phyloP scores from a whole-genome alignment of 176 grass and related monocot genomes.

The Bonia amplexicaulis region DNA sequence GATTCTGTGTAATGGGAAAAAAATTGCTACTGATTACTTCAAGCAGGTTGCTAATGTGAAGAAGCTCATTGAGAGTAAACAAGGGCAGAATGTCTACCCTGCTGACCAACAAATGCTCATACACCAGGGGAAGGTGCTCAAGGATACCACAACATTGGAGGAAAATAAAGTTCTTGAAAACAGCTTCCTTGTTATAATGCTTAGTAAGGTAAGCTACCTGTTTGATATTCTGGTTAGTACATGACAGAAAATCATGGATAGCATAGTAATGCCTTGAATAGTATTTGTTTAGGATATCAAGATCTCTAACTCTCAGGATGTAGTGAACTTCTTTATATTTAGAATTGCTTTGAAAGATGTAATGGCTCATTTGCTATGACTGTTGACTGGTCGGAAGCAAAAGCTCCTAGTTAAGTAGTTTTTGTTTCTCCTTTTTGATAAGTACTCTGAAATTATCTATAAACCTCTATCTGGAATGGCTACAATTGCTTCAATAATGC shows the following conservation, averaged over 20 bases:
- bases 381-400: not conserved
- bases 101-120: slow-evolving; percentile 85
- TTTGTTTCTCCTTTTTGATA: not conserved
- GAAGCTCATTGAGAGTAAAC: slow-evolving; percentile 54
- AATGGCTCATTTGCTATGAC: not conserved
- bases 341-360: slow-evolving; percentile 1
- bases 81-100: slow-evolving; percentile 67
- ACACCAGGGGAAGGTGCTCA: slow-evolving; percentile 68
- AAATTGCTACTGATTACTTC: not conserved
- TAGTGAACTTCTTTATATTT: not conserved
- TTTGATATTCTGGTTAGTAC: slow-evolving; percentile 22
- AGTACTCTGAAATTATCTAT: not conserved
- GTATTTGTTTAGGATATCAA: not conserved
- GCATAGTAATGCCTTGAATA: not conserved
- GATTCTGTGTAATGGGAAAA: not conserved
- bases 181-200: slow-evolving; percentile 84
- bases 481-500: not conserved
- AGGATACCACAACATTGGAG: slow-evolving; percentile 67
- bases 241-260: not conserved
- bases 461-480: slow-evolving; percentile 1
- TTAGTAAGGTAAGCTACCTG: slow-evolving; percentile 51
- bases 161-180: slow-evolving; percentile 78
- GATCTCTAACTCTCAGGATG: not conserved
- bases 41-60: slow-evolving; percentile 72
- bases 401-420: not conserved